Evolutionary conservation across 78 protist species (phyloP), one percentile per base, ranked within the genome.

Genomic region (Ministeria vibrans): DNA sequence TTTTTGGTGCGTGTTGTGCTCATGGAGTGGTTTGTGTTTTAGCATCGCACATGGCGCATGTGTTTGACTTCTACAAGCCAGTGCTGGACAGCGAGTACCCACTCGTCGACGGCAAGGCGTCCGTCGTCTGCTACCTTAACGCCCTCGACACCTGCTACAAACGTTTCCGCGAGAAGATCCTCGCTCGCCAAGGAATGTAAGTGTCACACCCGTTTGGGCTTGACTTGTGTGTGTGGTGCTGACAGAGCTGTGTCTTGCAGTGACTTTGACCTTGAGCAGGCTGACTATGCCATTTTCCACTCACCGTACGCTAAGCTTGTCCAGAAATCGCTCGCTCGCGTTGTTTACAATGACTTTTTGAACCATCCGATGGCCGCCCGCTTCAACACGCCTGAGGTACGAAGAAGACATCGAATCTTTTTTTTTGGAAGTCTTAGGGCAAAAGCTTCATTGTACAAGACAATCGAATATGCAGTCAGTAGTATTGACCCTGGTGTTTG

Each of bases 21-120:
- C 34, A 11, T 28, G 68, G 38, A 23, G 9, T 18, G 38, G 34
- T 18, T n/a, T 61, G 13, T 7, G 11, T 61, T 7, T 5, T 61
- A 11, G 38, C 20, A 18, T n/a, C 85, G 61, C 91, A 89, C 86
- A 78, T 90, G 78, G 93, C 85, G 75, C 87, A 96, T 80, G 95
- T 74, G 34, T 95, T 86, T 75, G 99, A 97, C 78, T 97, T 97
- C 63, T 95, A 92, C 92, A 97, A 97, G 90, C 99, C 99, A 25
- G 71, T 88, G 46, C 36, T 92, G 39, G 68, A 79, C 55, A 59
- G 86, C 30, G 98, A 95, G 81, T 97, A 92, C 77, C 96, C 97
- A 32, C 5, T 74, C 34, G 95, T 96, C 18, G 95, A 96, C 69
- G 98, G 99, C 45, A 73, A 88, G 49, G 90, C 91, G n/a, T 90